A percentile compares a stretch with the other conserved stretches of the same genome.
phyloP scores from a whole-genome alignment of 345 rosid species.

The Eucalyptus marginata region DNA sequence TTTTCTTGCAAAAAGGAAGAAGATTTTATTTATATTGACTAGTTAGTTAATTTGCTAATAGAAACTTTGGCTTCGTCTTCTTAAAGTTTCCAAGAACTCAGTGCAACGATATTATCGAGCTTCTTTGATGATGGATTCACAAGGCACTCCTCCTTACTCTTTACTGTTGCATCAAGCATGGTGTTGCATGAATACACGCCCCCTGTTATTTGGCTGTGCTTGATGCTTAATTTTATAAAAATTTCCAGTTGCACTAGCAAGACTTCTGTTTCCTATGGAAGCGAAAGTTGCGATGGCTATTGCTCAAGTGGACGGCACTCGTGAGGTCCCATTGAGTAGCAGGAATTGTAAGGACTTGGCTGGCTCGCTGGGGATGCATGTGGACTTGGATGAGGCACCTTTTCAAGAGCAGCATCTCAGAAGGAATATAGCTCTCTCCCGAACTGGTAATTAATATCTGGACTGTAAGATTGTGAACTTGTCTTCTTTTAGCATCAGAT shows the following conservation, averaged over 20 bases:
- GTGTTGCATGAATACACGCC: background rate
- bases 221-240: background rate
- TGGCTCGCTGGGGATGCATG: conserved; percentile 18
- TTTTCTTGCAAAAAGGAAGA: background rate
- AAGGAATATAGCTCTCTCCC: conserved; percentile 51
- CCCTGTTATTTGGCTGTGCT: background rate
- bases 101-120: background rate
- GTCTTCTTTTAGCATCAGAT: background rate
- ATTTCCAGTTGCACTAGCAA: conserved; percentile 66
- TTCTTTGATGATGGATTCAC: background rate
- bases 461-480: background rate
- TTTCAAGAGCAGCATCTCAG: conserved; percentile 58
- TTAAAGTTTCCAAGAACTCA: background rate
- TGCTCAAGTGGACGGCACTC: conserved; percentile 43
- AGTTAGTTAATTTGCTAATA: background rate
- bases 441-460: conserved; percentile 35
- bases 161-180: background rate
- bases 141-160: background rate
- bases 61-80: background rate
- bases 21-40: background rate
- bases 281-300: conserved; percentile 62
- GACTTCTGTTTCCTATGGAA: conserved; percentile 71
- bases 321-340: conserved; percentile 43
- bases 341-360: conserved; percentile 3
- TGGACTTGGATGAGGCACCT: conserved; percentile 56